These are phyloP conservation scores for Paecilomyces dactylethromorphus DNA, from an alignment of 2,329 filamentous ascomycete genomes.

Conservation along the genomic window DNA sequence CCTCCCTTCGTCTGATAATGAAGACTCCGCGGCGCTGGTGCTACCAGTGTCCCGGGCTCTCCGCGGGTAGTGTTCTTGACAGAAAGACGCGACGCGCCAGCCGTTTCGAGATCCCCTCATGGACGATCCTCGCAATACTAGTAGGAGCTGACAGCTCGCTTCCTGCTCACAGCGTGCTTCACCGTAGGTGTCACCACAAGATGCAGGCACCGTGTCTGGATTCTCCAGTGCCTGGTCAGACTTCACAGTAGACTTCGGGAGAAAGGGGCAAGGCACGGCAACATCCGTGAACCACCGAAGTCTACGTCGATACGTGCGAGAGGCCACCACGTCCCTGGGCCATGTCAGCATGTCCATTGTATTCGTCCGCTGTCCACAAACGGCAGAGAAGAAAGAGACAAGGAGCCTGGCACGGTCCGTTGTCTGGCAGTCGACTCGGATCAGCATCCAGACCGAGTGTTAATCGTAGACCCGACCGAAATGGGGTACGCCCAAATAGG, in stretches of 20 bases:
- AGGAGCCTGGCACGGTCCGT: too few relatives aligned
- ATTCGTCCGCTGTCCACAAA: neutral
- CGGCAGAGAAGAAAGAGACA: neutral
- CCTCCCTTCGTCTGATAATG: neutral
- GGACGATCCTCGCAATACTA: neutral
- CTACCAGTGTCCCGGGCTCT: neutral
- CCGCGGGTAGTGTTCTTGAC: neutral
- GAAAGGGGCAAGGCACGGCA: neutral
- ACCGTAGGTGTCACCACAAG: neutral
- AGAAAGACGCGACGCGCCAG: neutral
- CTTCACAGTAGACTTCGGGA: neutral
- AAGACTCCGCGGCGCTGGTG: neutral
- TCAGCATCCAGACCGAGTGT: too few relatives aligned
- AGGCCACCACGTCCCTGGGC: neutral
- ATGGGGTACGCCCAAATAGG: slow-evolving; percentile 3
- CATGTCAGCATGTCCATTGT: neutral
- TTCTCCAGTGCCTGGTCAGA: neutral
- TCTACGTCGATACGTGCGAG: neutral
- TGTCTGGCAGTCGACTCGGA: too few relatives aligned
- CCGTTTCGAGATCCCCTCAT: neutral
- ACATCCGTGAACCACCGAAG: neutral
- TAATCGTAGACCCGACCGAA: neutral
- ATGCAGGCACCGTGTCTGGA: neutral
- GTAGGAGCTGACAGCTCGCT: neutral
- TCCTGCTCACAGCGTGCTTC: neutral